Conservation (phyloP, 306 rosid species). For the Amphicarpaea edgeworthii region DNA sequence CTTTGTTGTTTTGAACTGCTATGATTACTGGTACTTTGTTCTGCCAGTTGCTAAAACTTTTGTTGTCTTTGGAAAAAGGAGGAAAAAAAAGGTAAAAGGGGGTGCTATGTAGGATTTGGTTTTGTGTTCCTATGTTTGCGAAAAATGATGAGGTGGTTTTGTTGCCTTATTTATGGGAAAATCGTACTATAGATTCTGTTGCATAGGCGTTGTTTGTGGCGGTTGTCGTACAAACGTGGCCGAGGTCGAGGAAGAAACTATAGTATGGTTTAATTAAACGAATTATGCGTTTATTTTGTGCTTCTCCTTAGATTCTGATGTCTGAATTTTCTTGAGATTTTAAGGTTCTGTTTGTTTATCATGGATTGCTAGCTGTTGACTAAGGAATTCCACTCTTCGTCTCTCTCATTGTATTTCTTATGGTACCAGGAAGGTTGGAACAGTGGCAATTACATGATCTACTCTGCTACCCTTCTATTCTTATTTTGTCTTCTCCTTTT, state of each 20-base stretch:
- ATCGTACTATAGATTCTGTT: conserved; percentile 33
- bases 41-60: neutral
- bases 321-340: conserved; percentile 43
- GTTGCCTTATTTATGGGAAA: conserved; percentile 24
- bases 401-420: conserved; percentile 21
- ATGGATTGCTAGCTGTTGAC: neutral
- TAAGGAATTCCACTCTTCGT: neutral
- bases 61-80: neutral
- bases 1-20: conserved; percentile 31
- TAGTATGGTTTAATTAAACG: conserved; percentile 21
- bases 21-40: conserved; percentile 39
- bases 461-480: neutral
- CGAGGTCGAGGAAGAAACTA: conserved; percentile 29
- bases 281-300: conserved; percentile 29
- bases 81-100: neutral
- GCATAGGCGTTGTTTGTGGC: conserved; percentile 9
- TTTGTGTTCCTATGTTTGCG: conserved; percentile 25
- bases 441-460: neutral
- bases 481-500: neutral
- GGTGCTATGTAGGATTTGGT: conserved; percentile 27
- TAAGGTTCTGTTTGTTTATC: neutral
- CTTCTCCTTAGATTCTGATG: neutral
- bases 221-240: conserved; percentile 28
- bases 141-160: conserved; percentile 29
- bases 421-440: neutral